A percentile compares a stretch with the other conserved stretches of the same genome.
Evolutionary conservation across 2,329 filamentous ascomycete genomes (phyloP).

Genomic region (Elsinoe arachidis): DNA sequence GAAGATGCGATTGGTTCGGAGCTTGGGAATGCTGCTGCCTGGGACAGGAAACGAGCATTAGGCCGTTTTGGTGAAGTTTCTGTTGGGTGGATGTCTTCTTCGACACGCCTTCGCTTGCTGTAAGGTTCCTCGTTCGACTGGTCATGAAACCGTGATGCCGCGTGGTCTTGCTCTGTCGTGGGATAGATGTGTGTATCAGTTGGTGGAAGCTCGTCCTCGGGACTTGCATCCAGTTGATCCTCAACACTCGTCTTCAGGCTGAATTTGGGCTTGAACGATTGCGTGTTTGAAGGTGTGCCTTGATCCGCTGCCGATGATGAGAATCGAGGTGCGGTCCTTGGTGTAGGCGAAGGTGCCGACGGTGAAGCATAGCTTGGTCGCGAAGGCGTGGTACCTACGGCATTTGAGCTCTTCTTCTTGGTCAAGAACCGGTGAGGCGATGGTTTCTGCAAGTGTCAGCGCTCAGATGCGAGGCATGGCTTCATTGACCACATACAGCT

Average conservation of each 20-base stretch:
- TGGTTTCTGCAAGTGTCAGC: background rate
- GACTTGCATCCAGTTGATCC: background rate
- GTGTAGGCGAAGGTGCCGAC: background rate
- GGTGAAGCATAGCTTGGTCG: background rate
- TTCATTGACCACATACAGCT: background rate
- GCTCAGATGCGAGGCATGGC: no score
- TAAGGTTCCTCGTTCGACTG: background rate
- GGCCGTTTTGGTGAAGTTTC: background rate
- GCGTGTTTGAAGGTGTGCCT: background rate
- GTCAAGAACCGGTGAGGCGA: conserved; percentile 8
- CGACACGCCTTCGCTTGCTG: conserved; percentile 1
- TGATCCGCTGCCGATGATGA: background rate
- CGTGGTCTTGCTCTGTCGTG: background rate
- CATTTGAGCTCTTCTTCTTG: background rate
- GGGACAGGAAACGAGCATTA: conserved; percentile 3
- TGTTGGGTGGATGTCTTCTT: background rate
- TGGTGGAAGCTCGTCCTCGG: background rate
- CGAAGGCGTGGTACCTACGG: background rate
- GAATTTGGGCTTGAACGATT: background rate
- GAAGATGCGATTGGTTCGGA: conserved; percentile 6
- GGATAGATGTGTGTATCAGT: background rate
- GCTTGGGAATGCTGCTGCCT: conserved; percentile 3
- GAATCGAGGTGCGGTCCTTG: background rate
- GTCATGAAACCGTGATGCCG: background rate
- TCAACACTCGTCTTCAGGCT: background rate